Evolutionary conservation across 2,329 filamentous ascomycete species (phyloP).

Genomic region (Aspergillus sp.): DNA sequence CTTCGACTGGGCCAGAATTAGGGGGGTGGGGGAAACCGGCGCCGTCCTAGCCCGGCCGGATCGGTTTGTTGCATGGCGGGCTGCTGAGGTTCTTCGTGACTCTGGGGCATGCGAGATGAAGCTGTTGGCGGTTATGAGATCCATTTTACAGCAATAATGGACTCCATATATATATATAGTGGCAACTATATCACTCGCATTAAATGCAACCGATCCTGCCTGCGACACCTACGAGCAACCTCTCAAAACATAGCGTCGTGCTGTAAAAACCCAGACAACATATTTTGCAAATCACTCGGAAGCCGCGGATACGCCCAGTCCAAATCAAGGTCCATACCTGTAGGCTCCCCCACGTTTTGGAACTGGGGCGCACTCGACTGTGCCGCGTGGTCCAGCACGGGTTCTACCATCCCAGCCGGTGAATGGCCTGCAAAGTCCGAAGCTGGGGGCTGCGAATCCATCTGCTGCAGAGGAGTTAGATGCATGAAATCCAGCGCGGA

Average conservation of each 20-base stretch:
- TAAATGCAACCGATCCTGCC: too few relatives aligned
- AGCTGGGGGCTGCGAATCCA: neutral
- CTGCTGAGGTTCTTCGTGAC: constrained; percentile 6
- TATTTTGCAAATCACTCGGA: neutral
- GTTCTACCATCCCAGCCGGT: neutral
- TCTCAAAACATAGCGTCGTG: neutral
- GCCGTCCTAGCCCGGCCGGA: constrained; percentile 52
- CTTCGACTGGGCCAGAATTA: constrained; percentile 47
- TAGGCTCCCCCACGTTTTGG: neutral
- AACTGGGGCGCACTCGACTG: neutral
- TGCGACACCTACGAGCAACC: too few relatives aligned
- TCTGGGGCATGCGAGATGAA: constrained; percentile 11
- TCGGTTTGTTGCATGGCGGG: constrained; percentile 48
- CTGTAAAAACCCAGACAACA: neutral
- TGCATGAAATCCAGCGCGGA: neutral
- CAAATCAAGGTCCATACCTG: neutral
- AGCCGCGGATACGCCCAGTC: neutral
- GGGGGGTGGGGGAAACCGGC: constrained; percentile 50
- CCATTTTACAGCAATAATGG: constrained; percentile 2
- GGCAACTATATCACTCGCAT: too few relatives aligned
- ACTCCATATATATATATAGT: neutral
- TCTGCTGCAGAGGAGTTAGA: neutral
- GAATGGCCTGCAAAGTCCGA: neutral
- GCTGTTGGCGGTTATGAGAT: constrained; percentile 15
- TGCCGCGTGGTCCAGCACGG: neutral